phyloP scores from a whole-genome alignment of 768 basidiomycete species.

The Hebeloma cylindrosporum region DNA sequence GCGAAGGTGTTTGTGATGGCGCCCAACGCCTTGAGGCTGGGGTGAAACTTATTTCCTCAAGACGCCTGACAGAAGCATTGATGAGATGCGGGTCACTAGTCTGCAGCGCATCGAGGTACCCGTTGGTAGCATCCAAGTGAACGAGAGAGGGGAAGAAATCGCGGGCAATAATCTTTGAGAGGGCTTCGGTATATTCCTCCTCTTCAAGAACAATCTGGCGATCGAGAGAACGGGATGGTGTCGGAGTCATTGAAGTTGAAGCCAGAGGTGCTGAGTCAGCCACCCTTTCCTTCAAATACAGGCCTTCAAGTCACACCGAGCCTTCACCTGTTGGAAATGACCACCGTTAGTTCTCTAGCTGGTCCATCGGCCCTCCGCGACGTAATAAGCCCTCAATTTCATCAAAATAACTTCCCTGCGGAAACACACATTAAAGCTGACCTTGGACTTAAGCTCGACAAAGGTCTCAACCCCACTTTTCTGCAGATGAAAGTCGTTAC shows the following conservation, averaged over 20 bases:
- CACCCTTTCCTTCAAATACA: no score
- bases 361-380: constrained; percentile 63
- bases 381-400: constrained; percentile 86
- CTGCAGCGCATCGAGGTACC: constrained; percentile 77
- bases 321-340: constrained; percentile 34
- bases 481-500: not conserved
- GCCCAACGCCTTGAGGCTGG: constrained; percentile 39
- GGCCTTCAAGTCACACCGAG: no score
- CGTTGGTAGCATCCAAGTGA: constrained; percentile 86
- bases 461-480: constrained; percentile 73
- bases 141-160: constrained; percentile 97
- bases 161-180: constrained; percentile 91
- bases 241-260: no score
- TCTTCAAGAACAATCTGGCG: constrained; percentile 78
- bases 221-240: constrained; percentile 75
- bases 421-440: constrained; percentile 82
- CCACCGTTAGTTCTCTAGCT: constrained; percentile 49
- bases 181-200: constrained; percentile 90
- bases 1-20: constrained; percentile 47
- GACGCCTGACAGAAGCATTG: constrained; percentile 68
- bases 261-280: no score
- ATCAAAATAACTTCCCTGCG: constrained; percentile 86
- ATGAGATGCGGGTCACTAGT: constrained; percentile 79
- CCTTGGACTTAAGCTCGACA: constrained; percentile 85
- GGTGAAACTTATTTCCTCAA: constrained; percentile 62